phyloP scores from a whole-genome alignment of 345 rosid genomes.

The Brassica juncea region DNA sequence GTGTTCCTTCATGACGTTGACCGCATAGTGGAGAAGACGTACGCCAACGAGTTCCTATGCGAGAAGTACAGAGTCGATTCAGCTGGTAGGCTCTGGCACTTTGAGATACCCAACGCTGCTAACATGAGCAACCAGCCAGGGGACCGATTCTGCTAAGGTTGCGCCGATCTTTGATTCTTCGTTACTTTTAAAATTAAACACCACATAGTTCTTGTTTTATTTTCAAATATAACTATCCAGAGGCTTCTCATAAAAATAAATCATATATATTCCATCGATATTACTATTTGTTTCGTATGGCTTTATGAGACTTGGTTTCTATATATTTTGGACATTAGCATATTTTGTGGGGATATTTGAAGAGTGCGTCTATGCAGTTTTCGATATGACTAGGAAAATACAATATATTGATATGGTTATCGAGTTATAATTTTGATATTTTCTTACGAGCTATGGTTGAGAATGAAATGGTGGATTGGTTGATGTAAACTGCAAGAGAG shows the following conservation, averaged over 20 bases:
- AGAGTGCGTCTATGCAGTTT: neutral
- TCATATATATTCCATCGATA: neutral
- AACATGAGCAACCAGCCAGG: slow-evolving; percentile 39
- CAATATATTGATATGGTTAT: too few species aligned
- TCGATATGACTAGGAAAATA: neutral
- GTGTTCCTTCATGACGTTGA: slow-evolving; percentile 71
- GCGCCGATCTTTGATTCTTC: neutral
- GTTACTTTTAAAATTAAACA: neutral
- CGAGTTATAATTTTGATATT: too few species aligned
- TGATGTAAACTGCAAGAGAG: too few species aligned
- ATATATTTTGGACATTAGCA: neutral
- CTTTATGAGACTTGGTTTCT: neutral
- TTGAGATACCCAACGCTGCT: slow-evolving; percentile 62
- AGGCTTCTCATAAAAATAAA: slow-evolving; percentile 10
- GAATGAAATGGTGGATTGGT: too few species aligned
- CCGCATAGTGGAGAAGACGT: slow-evolving; percentile 65
- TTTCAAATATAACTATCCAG: neutral
- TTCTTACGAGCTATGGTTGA: too few species aligned
- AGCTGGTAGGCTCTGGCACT: slow-evolving; percentile 70
- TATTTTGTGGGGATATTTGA: neutral
- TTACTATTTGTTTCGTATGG: slow-evolving; percentile 2
- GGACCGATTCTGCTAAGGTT: slow-evolving; percentile 57
- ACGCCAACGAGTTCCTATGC: slow-evolving; percentile 66
- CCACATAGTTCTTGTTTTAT: slow-evolving; percentile 5
- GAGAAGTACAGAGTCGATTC: slow-evolving; percentile 51